A percentile compares a stretch with the other conserved stretches of the same genome.
Conservation (phyloP, 2,329 filamentous ascomycete species). For the Colletotrichum sp. region DNA sequence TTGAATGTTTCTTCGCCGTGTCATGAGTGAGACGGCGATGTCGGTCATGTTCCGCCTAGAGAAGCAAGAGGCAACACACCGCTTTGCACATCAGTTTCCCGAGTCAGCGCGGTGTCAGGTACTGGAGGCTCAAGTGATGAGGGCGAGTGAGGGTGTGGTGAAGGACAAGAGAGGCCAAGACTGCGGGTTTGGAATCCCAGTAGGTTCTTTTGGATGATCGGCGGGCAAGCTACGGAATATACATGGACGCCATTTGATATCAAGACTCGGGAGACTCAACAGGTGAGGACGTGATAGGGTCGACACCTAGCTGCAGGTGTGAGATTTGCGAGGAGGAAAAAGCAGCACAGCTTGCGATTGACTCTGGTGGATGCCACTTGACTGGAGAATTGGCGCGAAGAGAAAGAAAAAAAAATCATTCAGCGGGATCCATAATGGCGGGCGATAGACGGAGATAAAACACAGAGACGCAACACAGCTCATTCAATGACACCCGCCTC, state of each 20-base stretch:
- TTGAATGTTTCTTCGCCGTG: background rate
- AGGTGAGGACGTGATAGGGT: background rate
- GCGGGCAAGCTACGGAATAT: background rate
- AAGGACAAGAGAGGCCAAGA: background rate
- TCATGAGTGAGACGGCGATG: background rate
- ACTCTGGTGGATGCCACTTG: background rate
- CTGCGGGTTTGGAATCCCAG: background rate
- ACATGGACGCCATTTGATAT: background rate
- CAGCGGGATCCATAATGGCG: background rate
- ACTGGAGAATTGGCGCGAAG: background rate
- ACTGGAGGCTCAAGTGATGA: slow-evolving; percentile 4
- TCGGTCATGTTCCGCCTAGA: slow-evolving; percentile 2
- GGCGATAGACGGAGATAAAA: background rate
- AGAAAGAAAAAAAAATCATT: background rate
- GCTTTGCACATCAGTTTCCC: background rate
- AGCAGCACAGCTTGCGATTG: background rate
- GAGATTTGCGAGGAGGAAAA: background rate
- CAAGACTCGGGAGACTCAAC: background rate
- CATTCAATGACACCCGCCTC: background rate
- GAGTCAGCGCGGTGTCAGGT: slow-evolving; percentile 6
- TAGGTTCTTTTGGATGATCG: background rate
- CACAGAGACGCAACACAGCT: too few relatives aligned
- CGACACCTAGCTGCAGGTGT: background rate
- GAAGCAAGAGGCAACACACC: background rate
- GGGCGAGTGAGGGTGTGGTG: background rate